phyloP scores from a whole-genome alignment of 208 protist species.

The Crithidia thermophila region DNA sequence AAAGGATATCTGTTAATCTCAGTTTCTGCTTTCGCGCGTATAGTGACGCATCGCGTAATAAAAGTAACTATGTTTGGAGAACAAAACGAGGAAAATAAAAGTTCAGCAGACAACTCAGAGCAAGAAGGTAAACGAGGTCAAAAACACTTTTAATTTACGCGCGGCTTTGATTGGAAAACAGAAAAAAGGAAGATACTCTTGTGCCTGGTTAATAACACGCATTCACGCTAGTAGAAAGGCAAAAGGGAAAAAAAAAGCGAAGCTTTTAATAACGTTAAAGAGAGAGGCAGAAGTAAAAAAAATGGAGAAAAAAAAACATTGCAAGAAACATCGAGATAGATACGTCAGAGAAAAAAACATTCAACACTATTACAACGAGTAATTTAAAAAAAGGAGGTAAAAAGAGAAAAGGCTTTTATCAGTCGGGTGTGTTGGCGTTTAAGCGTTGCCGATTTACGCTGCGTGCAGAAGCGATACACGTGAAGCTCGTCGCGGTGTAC shows the following conservation, averaged over 20 bases:
- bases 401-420: too few species aligned
- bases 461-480: too few species aligned
- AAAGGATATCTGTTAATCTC: background rate
- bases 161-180: too few species aligned
- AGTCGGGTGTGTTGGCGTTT: too few species aligned
- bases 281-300: background rate
- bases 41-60: background rate
- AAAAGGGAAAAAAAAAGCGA: constrained; percentile 1
- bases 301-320: background rate
- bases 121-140: constrained; percentile 1
- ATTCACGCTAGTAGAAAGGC: background rate
- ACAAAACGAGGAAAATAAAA: constrained; percentile 27
- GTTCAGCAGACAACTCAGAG: background rate
- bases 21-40: too few species aligned
- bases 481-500: too few species aligned
- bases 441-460: too few species aligned
- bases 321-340: background rate
- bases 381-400: too few species aligned
- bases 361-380: too few species aligned
- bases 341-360: too few species aligned
- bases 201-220: too few species aligned
- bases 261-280: background rate
- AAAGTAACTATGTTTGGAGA: constrained; percentile 9
- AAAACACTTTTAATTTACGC: too few species aligned
- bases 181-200: constrained; percentile 13